Conservation (phyloP, 495 filamentous ascomycete genomes). For the Poronia punctata region DNA sequence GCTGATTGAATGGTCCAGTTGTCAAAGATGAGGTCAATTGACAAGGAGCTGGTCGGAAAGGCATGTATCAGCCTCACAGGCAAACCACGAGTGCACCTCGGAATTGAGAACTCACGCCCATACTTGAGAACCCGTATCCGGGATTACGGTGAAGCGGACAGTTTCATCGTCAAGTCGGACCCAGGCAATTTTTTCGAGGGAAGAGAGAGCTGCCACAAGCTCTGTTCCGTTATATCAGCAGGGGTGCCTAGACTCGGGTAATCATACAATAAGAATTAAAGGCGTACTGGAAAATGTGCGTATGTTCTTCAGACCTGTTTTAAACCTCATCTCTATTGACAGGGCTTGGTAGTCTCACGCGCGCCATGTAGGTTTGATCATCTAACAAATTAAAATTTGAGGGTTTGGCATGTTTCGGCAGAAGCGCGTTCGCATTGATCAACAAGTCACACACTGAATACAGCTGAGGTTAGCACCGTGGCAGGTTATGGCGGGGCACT, state of each 20-base stretch:
- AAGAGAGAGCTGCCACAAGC: conserved; percentile 74
- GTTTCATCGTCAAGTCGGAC: conserved; percentile 78
- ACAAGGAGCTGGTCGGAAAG: conserved; percentile 37
- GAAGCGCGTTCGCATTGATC: too few species aligned
- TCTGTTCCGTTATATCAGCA: conserved; percentile 43
- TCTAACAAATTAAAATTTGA: too few species aligned
- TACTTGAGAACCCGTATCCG: conserved; percentile 87
- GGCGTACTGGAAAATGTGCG: conserved; percentile 65
- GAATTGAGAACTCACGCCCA: conserved; percentile 68
- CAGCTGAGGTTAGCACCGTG: too few species aligned
- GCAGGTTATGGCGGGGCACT: too few species aligned
- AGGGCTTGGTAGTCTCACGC: too few species aligned
- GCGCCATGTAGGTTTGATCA: too few species aligned
- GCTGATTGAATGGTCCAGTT: conserved; percentile 82
- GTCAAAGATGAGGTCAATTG: conserved; percentile 78
- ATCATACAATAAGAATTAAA: background rate
- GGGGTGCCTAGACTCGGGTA: too few species aligned
- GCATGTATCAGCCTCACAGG: conserved; percentile 1
- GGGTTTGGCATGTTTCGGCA: too few species aligned
- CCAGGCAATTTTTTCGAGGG: conserved; percentile 90
- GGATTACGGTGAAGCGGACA: conserved; percentile 90
- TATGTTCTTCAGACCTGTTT: conserved; percentile 71
- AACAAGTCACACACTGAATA: too few species aligned
- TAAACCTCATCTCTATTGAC: conserved; percentile 71
- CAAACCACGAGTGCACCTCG: background rate